Base-by-base conservation (phyloP, 2,329 filamentous ascomycete species). In the Tolypocladium ovalisporum region DNA sequence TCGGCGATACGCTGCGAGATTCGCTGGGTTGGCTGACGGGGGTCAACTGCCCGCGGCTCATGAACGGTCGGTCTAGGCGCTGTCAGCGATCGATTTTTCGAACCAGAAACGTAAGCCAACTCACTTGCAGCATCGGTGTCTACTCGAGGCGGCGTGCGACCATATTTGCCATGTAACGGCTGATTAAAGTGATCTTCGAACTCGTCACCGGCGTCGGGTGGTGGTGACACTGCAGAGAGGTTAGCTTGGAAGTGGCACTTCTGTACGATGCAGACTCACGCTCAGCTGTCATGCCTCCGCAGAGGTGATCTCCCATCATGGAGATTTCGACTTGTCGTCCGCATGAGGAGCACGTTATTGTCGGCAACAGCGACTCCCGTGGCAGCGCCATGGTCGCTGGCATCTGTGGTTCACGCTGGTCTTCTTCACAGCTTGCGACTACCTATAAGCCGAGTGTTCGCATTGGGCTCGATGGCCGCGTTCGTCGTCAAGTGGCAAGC, bases 321-420 rank as follows among this genome's bases (percentile, higher is more conserved):
- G 88, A 87, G 64, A 96, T 94, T 68, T 92, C 87, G 59, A 96
- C 89, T 66, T 92, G 83, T 44, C 76, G 72, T 44, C 84, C 83
- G 69, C 90, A 96, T 75, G 80, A 85, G 56, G 90, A 95, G 73
- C 90, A 96, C 79, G 93, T 96, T 73, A 96, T 89, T 29, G 85
- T 85, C 67, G 90, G 89, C 76, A 94, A 78, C 62, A 92, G 84
- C 70, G 84, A 87, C 70, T 84, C 80, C 67, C 85, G 79, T 65
- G 77, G 77, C 61, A 74, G 70, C 51, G 76, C 73, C 78, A 82
- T 81, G 61, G 61, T 72, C 67, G 58, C 49, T 59, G 60, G 36
- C n/a, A 27, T 27, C 32, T 22, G 40, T 49, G 36, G 24, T 34
- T 42, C 12, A n/a, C 24, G 49, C 42, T 24, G 51, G 27, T 27